A percentile compares a stretch with the other conserved stretches of the same genome.
These are phyloP conservation scores for Daldinia childiae DNA, from an alignment of 495 filamentous ascomycete genomes.

Conservation along the genomic window DNA sequence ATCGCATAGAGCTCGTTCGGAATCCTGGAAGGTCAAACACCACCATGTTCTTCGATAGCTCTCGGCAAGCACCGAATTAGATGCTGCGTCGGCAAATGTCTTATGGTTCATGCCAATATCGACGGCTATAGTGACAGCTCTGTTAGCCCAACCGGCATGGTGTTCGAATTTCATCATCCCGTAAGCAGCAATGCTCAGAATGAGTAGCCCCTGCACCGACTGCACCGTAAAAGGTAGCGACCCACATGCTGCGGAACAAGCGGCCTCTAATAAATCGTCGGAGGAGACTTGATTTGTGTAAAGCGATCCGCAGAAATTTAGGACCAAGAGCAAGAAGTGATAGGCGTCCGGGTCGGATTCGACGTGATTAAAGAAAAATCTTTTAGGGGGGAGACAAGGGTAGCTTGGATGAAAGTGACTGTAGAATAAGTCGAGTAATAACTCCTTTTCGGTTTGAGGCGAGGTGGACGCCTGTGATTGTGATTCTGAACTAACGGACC, in stretches of 20 bases:
- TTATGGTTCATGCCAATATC: conserved; percentile 71
- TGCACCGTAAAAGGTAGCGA: conserved; percentile 62
- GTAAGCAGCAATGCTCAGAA: conserved; percentile 73
- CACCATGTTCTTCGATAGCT: conserved; percentile 79
- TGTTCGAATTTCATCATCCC: conserved; percentile 67
- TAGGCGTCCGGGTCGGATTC: conserved; percentile 44
- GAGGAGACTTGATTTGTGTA: conserved; percentile 51
- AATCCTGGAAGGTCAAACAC: conserved; percentile 76
- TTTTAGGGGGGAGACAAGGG: conserved; percentile 64
- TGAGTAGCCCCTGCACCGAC: conserved; percentile 70
- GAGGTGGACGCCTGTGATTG: conserved; percentile 23
- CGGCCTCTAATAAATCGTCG: conserved; percentile 56
- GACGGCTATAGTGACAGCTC: conserved; percentile 68
- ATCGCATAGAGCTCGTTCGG: conserved; percentile 50
- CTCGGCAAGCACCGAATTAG: conserved; percentile 69
- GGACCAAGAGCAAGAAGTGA: conserved; percentile 58
- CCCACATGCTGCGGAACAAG: conserved; percentile 52
- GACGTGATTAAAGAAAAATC: conserved; percentile 50
- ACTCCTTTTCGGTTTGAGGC: conserved; percentile 34
- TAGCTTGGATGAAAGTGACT: conserved; percentile 67
- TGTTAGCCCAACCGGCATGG: conserved; percentile 63
- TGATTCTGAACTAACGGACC: conserved; percentile 31
- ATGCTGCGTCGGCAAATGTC: conserved; percentile 57
- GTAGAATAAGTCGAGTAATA: conserved; percentile 60
- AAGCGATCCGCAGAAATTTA: conserved; percentile 67